Base-by-base conservation (phyloP, 768 basidiomycete genomes). In the Pholiota molesta region DNA sequence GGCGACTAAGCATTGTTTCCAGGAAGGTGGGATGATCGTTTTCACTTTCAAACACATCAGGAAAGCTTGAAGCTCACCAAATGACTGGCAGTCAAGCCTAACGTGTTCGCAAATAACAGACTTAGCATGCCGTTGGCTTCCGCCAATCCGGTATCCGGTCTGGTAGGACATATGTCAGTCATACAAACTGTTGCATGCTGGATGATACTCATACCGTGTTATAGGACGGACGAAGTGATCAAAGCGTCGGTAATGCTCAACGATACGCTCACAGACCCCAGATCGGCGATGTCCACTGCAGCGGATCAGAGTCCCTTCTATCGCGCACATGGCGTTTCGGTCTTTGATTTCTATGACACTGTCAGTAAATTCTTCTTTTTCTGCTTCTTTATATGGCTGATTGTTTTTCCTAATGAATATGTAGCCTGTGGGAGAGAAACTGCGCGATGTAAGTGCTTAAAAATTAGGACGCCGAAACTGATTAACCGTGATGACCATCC, bases 71-170 rank as follows among this genome's bases (percentile, higher is more conserved):
- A 16, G 19, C 19, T 42, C 44, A 14, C 37, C 10, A n/a, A 45
- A 21, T 31, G 13, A 26, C 8, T 44, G 8, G 17, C 6, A 79
- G 79, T 80, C 2, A 65, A 66, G 26, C 66, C 66, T 13, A 72
- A 79, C 52, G 75, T 78, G 0, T 81, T 78, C 56, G 75, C 76
- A 2, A 80, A 82, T 58, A 82, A 79, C 63, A 73, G 79, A 0
- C 68, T 82, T 1, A 78, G 76, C 57, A 62, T 76, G 39, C 66
- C 71, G 33, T 68, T 80, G 0, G 54, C 74, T 0, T 77, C 77
- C 5, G 66, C 67, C 1, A 73, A 76, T 31, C 71, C 74, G 3
- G 59, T 79, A 1, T 66, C 68, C 10, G 63, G 60, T 23, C 59
- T 77, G 3, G 66, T 69, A 0, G 54, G 68, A 0, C 68, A 74